A percentile compares a stretch with the other conserved stretches of the same genome.
Evolutionary conservation across 352 stramenopile genomes (phyloP).

Genomic region (Elongisporangium anandrum): DNA sequence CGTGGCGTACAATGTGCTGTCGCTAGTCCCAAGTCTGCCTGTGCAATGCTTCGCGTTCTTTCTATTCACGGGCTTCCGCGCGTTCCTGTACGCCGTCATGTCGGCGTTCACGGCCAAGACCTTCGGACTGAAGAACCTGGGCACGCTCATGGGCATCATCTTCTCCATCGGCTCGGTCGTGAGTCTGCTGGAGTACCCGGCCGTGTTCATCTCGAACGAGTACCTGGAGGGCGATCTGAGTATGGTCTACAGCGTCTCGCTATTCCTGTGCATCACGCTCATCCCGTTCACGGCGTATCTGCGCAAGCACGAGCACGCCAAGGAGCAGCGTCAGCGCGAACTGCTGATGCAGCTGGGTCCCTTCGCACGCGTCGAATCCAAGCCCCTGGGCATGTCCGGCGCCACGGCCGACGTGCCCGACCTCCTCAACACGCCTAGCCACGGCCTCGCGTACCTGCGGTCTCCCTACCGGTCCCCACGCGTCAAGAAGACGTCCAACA

Average conservation of each 20-base stretch:
- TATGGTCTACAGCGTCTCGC: conserved; percentile 39
- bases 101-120: conserved; percentile 85
- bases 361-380: conserved; percentile 11
- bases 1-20: conserved; percentile 66
- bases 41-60: conserved; percentile 74
- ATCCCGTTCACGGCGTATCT: conserved; percentile 58
- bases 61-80: conserved; percentile 79
- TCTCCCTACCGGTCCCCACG: conserved; percentile 20
- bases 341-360: conserved; percentile 22
- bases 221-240: conserved; percentile 58
- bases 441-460: conserved; percentile 52
- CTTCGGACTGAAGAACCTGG: conserved; percentile 83
- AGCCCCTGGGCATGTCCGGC: conserved; percentile 8
- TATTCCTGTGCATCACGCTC: conserved; percentile 48
- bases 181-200: conserved; percentile 74
- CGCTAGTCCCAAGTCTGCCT: conserved; percentile 56
- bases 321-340: conserved; percentile 28
- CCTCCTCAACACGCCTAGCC: conserved; percentile 37
- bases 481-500: background rate
- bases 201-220: conserved; percentile 64
- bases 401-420: conserved; percentile 2
- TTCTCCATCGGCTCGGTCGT: conserved; percentile 76
- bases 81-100: conserved; percentile 85
- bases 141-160: conserved; percentile 77
- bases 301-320: conserved; percentile 42